phyloP scores from a whole-genome alignment of 75 land plant genomes.

The Isoetes taiwanensis region DNA sequence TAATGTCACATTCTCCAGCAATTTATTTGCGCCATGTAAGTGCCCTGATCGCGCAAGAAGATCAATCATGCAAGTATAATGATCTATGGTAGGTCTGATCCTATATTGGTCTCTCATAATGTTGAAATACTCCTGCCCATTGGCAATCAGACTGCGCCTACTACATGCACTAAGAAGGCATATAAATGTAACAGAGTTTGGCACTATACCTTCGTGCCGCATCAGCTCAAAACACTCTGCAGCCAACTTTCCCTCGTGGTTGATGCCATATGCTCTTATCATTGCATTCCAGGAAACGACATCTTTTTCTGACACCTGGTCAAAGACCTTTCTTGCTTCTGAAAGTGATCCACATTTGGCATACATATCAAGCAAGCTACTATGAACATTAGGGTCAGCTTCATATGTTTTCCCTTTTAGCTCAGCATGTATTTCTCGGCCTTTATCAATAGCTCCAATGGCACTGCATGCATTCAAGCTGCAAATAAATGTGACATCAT shows the following conservation, averaged over 20 bases:
- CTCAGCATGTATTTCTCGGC: background rate
- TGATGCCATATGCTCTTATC: background rate
- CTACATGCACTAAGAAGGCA: background rate
- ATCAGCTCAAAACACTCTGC: background rate
- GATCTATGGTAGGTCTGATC: background rate
- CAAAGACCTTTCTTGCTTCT: slow-evolving; percentile 5
- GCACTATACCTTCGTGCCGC: background rate
- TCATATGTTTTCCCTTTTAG: background rate
- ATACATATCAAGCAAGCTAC: background rate
- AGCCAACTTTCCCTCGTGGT: background rate
- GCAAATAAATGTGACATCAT: background rate
- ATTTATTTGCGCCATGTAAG: background rate
- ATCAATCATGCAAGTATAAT: slow-evolving; percentile 3
- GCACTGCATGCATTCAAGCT: slow-evolving; percentile 3
- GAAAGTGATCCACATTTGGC: background rate
- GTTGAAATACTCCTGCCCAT: background rate
- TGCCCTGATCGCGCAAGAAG: background rate
- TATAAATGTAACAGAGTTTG: background rate
- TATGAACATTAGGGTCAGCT: background rate
- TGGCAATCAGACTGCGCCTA: background rate
- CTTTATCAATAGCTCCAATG: background rate
- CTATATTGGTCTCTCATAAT: background rate
- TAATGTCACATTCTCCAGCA: background rate
- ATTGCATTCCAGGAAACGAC: background rate
- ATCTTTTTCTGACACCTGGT: background rate